Conservation (phyloP, 352 stramenopile genomes). For the Globisporangium paroecandrum region DNA sequence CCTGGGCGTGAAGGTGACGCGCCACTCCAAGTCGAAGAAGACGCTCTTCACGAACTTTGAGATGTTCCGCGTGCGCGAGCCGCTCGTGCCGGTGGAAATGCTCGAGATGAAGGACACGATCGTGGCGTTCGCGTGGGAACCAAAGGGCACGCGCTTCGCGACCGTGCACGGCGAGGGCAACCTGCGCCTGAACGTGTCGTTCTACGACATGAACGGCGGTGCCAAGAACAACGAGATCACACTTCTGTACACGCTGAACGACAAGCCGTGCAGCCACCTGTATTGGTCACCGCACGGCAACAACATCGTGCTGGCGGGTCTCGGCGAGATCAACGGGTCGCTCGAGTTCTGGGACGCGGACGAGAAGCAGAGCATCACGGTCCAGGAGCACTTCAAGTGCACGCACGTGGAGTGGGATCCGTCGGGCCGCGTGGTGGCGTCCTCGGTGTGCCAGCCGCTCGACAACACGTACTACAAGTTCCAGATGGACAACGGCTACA, state of each 20-base stretch:
- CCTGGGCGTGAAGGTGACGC: slow-evolving; percentile 88
- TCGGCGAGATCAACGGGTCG: slow-evolving; percentile 94
- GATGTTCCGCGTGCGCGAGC: slow-evolving; percentile 95
- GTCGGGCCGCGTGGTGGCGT: slow-evolving; percentile 93
- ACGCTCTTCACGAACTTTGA: slow-evolving; percentile 99
- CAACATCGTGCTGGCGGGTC: slow-evolving; percentile 93
- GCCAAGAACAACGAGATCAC: slow-evolving; percentile 89
- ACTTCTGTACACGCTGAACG: slow-evolving; percentile 92
- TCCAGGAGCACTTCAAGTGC: slow-evolving; percentile 98
- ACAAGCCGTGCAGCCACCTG: slow-evolving; percentile 94
- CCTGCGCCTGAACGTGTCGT: slow-evolving; percentile 93
- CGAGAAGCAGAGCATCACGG: slow-evolving; percentile 90
- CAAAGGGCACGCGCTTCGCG: slow-evolving; percentile 94
- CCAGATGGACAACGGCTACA: slow-evolving; percentile 99
- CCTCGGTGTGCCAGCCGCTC: slow-evolving; percentile 94
- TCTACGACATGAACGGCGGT: slow-evolving; percentile 93
- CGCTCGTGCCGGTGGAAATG: slow-evolving; percentile 97
- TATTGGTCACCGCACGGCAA: slow-evolving; percentile 95
- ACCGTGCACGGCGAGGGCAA: slow-evolving; percentile 94
- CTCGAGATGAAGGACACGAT: slow-evolving; percentile 96
- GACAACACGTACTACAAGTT: slow-evolving; percentile 96
- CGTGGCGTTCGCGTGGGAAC: slow-evolving; percentile 96
- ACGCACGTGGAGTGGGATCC: slow-evolving; percentile 98
- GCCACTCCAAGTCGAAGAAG: slow-evolving; percentile 94
- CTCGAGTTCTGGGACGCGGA: slow-evolving; percentile 98